Evolutionary conservation across 208 protist genomes (phyloP).

Genomic region (Endotrypanum monterogeii): DNA sequence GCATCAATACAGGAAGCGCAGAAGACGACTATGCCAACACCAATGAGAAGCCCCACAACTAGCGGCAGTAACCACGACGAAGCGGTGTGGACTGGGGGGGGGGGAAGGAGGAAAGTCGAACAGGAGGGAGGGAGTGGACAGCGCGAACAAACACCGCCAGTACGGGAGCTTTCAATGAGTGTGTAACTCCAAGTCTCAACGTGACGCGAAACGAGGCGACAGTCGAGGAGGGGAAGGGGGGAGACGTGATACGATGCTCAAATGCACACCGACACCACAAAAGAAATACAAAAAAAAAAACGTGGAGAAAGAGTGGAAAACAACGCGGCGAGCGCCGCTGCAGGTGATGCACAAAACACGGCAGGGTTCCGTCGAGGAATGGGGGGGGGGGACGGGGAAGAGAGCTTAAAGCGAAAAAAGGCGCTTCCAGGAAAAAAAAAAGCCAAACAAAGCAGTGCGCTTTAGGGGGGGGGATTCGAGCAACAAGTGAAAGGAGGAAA

Average conservation of each 20-base stretch:
- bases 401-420: neutral
- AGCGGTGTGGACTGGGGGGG: neutral
- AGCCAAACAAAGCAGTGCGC: neutral
- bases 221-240: too few relatives aligned
- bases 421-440: neutral
- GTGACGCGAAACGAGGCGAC: neutral
- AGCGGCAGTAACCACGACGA: neutral
- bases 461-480: neutral
- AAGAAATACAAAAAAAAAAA: too few relatives aligned
- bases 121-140: neutral
- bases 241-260: neutral
- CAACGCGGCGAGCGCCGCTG: neutral
- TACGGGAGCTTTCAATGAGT: neutral
- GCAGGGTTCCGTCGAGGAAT: neutral
- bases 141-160: neutral
- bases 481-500: neutral
- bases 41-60: neutral
- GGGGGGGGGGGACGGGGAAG: neutral
- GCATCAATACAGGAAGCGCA: neutral
- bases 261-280: neutral
- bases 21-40: neutral
- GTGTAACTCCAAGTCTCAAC: neutral
- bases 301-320: too few relatives aligned
- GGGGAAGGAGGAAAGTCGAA: neutral
- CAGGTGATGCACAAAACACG: neutral